Evolutionary conservation across 2,329 filamentous ascomycete genomes (phyloP).

Genomic region (Phialophora verrucosa): DNA sequence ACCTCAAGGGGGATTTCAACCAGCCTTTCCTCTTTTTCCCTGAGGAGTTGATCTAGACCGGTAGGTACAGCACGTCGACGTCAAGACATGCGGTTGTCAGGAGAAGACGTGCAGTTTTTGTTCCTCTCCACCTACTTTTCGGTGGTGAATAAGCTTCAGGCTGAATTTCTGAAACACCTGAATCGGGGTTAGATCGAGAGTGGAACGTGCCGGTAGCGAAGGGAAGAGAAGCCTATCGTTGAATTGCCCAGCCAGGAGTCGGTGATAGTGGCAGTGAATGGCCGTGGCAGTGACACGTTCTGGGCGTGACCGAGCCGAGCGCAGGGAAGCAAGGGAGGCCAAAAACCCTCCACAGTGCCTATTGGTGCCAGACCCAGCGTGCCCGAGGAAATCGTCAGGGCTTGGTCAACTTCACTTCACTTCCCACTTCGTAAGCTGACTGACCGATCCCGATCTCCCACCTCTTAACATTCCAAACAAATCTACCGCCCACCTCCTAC

Average conservation of each 20-base stretch:
- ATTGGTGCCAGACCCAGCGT: neutral
- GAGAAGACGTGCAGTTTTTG: conserved; percentile 8
- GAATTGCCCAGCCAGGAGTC: conserved; percentile 4
- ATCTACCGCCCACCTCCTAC: neutral
- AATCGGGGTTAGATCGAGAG: conserved; percentile 10
- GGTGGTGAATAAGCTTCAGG: neutral
- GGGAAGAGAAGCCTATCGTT: conserved; percentile 11
- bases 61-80: neutral
- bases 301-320: neutral
- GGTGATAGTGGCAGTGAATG: neutral
- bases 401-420: neutral
- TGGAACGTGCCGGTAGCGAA: conserved; percentile 18
- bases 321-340: neutral
- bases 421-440: conserved; percentile 10
- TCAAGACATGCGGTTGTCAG: conserved; percentile 15
- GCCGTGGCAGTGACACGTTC: neutral
- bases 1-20: neutral
- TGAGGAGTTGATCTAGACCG: conserved; percentile 3
- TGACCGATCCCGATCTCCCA: conserved; percentile 13
- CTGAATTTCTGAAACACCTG: conserved; percentile 15
- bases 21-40: neutral
- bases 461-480: conserved; percentile 3
- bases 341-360: neutral
- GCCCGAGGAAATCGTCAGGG: neutral
- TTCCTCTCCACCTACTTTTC: neutral